Percentiles rank a stretch among this genome's conserved stretches.
phyloP scores from a whole-genome alignment of 2,329 filamentous ascomycete species.

The Colletotrichum sidae region DNA sequence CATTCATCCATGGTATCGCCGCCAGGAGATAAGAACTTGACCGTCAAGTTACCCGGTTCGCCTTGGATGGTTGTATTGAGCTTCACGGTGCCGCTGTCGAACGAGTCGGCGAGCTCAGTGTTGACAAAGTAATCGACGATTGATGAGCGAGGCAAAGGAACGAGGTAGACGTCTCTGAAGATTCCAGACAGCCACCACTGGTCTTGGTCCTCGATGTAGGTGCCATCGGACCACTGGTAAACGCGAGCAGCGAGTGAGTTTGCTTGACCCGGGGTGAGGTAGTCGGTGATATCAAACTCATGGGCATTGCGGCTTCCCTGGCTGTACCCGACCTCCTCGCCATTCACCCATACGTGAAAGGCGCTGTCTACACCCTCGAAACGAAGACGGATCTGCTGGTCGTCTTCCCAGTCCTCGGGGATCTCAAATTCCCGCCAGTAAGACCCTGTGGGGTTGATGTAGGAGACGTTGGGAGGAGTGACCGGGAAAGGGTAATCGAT shows the following conservation, averaged over 20 bases:
- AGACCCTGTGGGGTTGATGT: slow-evolving; percentile 71
- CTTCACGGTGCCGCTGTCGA: slow-evolving; percentile 62
- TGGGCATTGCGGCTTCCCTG: slow-evolving; percentile 80
- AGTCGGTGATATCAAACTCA: slow-evolving; percentile 76
- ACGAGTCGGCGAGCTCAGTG: slow-evolving; percentile 66
- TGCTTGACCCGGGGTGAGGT: slow-evolving; percentile 54
- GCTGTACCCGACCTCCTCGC: slow-evolving; percentile 74
- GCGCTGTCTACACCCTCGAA: slow-evolving; percentile 82
- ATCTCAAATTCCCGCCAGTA: slow-evolving; percentile 70
- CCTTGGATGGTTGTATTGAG: slow-evolving; percentile 56
- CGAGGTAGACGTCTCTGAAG: slow-evolving; percentile 75
- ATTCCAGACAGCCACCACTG: slow-evolving; percentile 77
- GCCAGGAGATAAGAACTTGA: neutral
- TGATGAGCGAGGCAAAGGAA: slow-evolving; percentile 67
- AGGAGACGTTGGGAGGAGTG: slow-evolving; percentile 72
- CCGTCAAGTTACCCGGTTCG: slow-evolving; percentile 37
- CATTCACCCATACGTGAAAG: slow-evolving; percentile 79
- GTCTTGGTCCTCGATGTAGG: slow-evolving; percentile 78
- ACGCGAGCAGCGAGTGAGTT: slow-evolving; percentile 75
- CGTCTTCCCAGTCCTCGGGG: slow-evolving; percentile 55
- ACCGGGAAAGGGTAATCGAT: slow-evolving; percentile 75
- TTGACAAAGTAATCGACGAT: slow-evolving; percentile 68
- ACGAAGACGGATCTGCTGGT: slow-evolving; percentile 70
- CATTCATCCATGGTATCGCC: slow-evolving; percentile 38
- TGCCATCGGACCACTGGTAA: slow-evolving; percentile 78